Percentiles rank a stretch among this genome's conserved stretches.
Evolutionary conservation across 306 rosid genomes (phyloP).

Genomic region (Glycine tomentella): DNA sequence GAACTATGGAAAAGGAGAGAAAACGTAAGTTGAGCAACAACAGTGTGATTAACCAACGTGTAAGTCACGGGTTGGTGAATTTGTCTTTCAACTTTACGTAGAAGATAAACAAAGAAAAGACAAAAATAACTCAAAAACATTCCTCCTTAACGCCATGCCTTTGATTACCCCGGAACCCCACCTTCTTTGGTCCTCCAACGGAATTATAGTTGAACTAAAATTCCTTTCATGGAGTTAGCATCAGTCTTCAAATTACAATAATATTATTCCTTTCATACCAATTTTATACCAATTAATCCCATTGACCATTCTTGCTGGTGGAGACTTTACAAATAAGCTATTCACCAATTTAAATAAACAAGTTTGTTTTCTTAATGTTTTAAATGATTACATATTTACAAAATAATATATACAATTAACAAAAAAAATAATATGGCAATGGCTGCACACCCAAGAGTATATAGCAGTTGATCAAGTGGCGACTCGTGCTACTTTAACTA

Average conservation of each 20-base stretch:
- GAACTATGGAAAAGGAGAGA: constrained; percentile 57
- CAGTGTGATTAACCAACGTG: constrained; percentile 62
- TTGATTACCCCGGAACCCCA: constrained; percentile 51
- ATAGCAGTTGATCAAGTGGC: constrained; percentile 19
- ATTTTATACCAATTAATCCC: constrained; percentile 8
- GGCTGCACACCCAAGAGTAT: constrained; percentile 7
- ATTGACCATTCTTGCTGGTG: background rate
- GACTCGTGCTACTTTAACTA: constrained; percentile 28
- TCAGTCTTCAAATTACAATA: constrained; percentile 21
- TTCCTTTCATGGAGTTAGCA: constrained; percentile 5
- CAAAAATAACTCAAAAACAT: constrained; percentile 42
- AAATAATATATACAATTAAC: background rate
- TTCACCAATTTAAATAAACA: background rate
- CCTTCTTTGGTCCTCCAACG: constrained; percentile 44
- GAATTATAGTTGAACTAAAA: constrained; percentile 36
- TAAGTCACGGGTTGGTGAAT: constrained; percentile 60
- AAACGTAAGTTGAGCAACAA: constrained; percentile 67
- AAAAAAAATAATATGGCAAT: constrained; percentile 7
- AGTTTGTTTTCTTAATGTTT: background rate
- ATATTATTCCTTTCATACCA: constrained; percentile 15
- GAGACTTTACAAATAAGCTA: background rate
- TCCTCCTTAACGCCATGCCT: constrained; percentile 41
- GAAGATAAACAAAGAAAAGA: constrained; percentile 62
- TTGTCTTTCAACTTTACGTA: constrained; percentile 55
- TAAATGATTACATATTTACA: background rate